phyloP scores from a whole-genome alignment of 1,139 yeast genomes.

The Blastobotrys ciferrii region DNA sequence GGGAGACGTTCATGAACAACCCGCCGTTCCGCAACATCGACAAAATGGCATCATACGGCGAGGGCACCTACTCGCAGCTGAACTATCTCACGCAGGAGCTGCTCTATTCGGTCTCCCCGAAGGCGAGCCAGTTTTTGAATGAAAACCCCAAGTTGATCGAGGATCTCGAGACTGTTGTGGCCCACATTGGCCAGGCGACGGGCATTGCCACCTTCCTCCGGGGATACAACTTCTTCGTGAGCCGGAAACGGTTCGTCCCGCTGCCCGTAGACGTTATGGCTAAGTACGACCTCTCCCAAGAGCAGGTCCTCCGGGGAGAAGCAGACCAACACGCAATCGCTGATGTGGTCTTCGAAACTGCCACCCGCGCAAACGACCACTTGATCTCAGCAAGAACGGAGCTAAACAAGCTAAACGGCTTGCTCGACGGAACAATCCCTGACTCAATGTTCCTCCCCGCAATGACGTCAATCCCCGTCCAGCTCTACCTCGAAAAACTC shows the following conservation, averaged over 20 bases:
- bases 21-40: constrained; percentile 52
- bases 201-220: constrained; percentile 66
- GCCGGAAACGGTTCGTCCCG: constrained; percentile 45
- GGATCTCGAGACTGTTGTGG: constrained; percentile 55
- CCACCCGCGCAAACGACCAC: constrained; percentile 79
- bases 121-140: constrained; percentile 52
- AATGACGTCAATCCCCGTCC: constrained; percentile 65
- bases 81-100: constrained; percentile 66
- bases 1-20: constrained; percentile 48
- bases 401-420: constrained; percentile 41
- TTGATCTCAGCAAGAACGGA: constrained; percentile 63
- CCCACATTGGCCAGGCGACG: constrained; percentile 82
- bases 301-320: constrained; percentile 43
- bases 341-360: constrained; percentile 66
- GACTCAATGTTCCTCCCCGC: constrained; percentile 65
- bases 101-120: constrained; percentile 60
- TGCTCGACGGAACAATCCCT: constrained; percentile 45
- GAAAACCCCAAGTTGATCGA: constrained; percentile 44
- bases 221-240: constrained; percentile 60
- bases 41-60: constrained; percentile 74
- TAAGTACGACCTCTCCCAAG: constrained; percentile 59
- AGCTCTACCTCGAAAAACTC: constrained; percentile 57
- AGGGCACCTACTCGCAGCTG: constrained; percentile 74
- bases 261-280: constrained; percentile 66
- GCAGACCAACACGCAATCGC: constrained; percentile 40